These are phyloP conservation scores for Talaromyces funiculosus DNA, from an alignment of 2,329 filamentous ascomycete genomes.

Conservation along the genomic window DNA sequence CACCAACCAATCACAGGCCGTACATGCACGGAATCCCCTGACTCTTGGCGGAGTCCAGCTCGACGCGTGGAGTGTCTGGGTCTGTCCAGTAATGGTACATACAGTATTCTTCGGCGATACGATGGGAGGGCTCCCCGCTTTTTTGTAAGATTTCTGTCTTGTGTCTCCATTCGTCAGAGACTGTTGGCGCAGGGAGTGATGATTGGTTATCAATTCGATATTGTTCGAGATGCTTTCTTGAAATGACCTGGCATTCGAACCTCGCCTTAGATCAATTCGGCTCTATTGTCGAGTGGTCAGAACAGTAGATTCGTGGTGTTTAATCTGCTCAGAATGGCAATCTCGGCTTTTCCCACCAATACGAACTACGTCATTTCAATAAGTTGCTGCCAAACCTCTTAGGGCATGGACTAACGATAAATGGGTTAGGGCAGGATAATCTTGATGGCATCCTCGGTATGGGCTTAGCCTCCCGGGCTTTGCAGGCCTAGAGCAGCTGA, in stretches of 20 bases:
- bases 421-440: not conserved
- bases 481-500: not conserved
- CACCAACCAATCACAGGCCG: not conserved
- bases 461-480: not conserved
- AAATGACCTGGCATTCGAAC: too few relatives aligned
- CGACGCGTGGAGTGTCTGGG: constrained; percentile 5
- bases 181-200: not conserved
- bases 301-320: not conserved
- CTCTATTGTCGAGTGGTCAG: not conserved
- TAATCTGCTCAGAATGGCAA: not conserved
- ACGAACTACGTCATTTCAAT: not conserved
- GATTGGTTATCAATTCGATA: constrained; percentile 2
- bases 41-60: constrained; percentile 5
- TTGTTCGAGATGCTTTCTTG: too few relatives aligned
- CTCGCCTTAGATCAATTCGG: too few relatives aligned
- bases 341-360: not conserved
- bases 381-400: not conserved
- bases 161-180: constrained; percentile 1
- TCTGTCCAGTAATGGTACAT: not conserved
- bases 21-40: not conserved
- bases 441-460: not conserved
- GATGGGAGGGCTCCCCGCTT: not conserved
- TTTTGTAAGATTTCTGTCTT: not conserved
- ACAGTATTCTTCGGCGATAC: not conserved
- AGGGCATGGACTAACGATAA: not conserved